Evolutionary conservation across 768 basidiomycete genomes (phyloP).

Genomic region (Trametes punicea): DNA sequence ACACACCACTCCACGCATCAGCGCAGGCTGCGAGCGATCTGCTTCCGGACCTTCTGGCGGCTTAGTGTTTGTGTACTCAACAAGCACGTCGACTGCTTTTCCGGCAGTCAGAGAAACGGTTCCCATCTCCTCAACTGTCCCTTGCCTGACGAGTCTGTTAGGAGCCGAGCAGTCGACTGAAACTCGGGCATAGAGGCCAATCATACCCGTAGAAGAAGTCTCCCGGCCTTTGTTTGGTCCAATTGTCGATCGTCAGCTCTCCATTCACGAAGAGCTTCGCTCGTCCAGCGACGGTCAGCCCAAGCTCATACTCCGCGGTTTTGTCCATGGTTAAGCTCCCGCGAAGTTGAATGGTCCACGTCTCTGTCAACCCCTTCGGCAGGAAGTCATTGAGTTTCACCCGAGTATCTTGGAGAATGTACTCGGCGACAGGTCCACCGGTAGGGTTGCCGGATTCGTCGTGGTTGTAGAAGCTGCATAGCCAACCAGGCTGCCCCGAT

Average conservation of each 20-base stretch:
- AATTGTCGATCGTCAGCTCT: slow-evolving; percentile 63
- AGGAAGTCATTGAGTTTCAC: slow-evolving; percentile 67
- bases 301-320: slow-evolving; percentile 53
- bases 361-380: slow-evolving; percentile 48
- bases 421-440: slow-evolving; percentile 42
- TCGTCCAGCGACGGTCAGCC: slow-evolving; percentile 59
- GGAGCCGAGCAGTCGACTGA: background rate
- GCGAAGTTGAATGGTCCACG: slow-evolving; percentile 55
- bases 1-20: slow-evolving; percentile 67
- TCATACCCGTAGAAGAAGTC: slow-evolving; percentile 69
- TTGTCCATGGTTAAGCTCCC: slow-evolving; percentile 50
- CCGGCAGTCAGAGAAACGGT: slow-evolving; percentile 44
- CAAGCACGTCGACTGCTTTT: slow-evolving; percentile 46
- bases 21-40: slow-evolving; percentile 55
- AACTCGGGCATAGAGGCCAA: background rate
- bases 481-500: slow-evolving; percentile 57
- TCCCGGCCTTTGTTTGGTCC: slow-evolving; percentile 63
- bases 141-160: slow-evolving; percentile 41
- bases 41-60: slow-evolving; percentile 44
- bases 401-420: slow-evolving; percentile 55
- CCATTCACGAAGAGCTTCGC: slow-evolving; percentile 64
- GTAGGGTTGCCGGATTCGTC: slow-evolving; percentile 44
- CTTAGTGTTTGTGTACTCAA: slow-evolving; percentile 64
- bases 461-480: slow-evolving; percentile 60
- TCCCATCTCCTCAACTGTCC: slow-evolving; percentile 62